Evolutionary conservation across 768 basidiomycete genomes (phyloP), one percentile per base, ranked within the genome.

Genomic region (Rhodocollybia butyracea): DNA sequence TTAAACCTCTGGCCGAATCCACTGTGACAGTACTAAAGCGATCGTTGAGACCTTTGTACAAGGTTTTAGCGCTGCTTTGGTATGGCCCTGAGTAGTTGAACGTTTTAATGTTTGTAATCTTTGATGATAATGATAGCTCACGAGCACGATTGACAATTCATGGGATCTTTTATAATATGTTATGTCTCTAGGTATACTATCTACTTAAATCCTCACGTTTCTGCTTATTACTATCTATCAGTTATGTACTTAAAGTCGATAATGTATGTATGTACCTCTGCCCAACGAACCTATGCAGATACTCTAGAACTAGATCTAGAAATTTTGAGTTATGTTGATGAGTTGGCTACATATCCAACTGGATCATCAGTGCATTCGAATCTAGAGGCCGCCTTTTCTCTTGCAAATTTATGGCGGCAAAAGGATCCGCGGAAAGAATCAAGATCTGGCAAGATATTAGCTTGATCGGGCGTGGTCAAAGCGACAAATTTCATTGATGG

Each of bases 141-240:
- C n/a, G n/a, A n/a, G n/a, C n/a, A n/a, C 46, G 46, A 47, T 47
- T 30, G 30, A 19, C 30, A 29, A 19, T 46, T 29, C 27, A 30
- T 46, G 13, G 22, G 27, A 24, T 21, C 41, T 43, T 22, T 4
- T 12, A 5, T 43, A 43, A 10, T 21, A 22, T 26, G n/a, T n/a
- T n/a, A n/a, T n/a, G n/a, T n/a, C n/a, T n/a, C n/a, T n/a, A n/a
- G n/a, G n/a, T n/a, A n/a, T n/a, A n/a, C n/a, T n/a, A n/a, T n/a
- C n/a, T n/a, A n/a, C n/a, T n/a, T n/a, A n/a, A n/a, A n/a, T 26
- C 8, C 22, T 43, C 27, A 24, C 22, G 17, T 3, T 46, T 8
- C 30, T 46, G 46, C 46, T 46, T 46, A 30, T 46, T 46, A n/a
- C 19, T 46, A 46, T 46, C 43, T 46, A 46, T 46, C 26, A 36